Evolutionary conservation across 148 eudicot species (phyloP).

Genomic region (Nepenthes mirabilis): DNA sequence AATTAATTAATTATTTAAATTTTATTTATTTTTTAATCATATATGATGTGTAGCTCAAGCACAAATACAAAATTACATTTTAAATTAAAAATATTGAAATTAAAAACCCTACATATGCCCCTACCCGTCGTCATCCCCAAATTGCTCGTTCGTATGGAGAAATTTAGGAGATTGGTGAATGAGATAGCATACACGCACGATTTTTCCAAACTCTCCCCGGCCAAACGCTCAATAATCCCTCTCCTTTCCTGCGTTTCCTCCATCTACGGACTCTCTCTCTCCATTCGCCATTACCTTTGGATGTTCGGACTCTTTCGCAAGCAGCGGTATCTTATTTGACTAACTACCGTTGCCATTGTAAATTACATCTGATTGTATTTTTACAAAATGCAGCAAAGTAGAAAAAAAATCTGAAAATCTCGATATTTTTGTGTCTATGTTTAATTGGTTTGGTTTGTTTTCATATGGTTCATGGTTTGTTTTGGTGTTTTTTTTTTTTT

Average conservation of each 20-base stretch:
- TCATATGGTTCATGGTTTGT: neutral
- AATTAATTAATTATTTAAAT: too few species aligned
- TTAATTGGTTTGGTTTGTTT: too few species aligned
- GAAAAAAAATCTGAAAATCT: too few species aligned
- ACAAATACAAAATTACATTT: too few species aligned
- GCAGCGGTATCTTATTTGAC: constrained; percentile 26
- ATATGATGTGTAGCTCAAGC: too few species aligned
- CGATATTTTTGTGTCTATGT: too few species aligned
- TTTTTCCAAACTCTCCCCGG: constrained; percentile 26
- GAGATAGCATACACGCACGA: constrained; percentile 46
- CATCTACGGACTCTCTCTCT: constrained; percentile 40
- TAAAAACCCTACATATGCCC: too few species aligned
- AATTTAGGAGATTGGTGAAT: constrained; percentile 41
- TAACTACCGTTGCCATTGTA: neutral
- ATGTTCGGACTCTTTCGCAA: constrained; percentile 22
- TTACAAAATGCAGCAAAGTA: neutral
- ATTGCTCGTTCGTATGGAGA: constrained; percentile 36
- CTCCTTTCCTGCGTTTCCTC: constrained; percentile 47
- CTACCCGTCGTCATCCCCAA: too few species aligned
- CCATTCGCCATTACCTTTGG: constrained; percentile 43
- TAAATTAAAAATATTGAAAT: too few species aligned
- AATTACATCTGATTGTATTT: neutral
- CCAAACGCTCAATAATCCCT: constrained; percentile 51
- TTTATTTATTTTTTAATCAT: too few species aligned
- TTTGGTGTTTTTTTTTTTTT: neutral